phyloP scores from a whole-genome alignment of 805 yeast species.

The Candida hispaniensis region DNA sequence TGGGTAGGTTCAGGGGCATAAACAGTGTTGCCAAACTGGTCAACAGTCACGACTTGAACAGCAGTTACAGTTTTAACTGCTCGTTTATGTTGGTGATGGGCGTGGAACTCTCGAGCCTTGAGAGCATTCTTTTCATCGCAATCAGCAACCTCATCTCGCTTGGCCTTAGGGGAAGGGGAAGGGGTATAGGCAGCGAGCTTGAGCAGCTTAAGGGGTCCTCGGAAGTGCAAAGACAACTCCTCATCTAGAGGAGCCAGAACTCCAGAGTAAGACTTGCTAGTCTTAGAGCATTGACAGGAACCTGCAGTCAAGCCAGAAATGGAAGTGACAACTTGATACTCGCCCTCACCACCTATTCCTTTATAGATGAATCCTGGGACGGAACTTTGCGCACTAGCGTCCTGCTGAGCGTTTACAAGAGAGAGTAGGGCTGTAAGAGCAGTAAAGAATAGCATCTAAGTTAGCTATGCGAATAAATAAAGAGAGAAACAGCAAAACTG shows the following conservation, averaged over 20 bases:
- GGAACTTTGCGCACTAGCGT: too few species aligned
- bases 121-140: slow-evolving; percentile 19
- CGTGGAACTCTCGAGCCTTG: slow-evolving; percentile 24
- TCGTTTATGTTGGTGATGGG: slow-evolving; percentile 46
- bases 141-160: slow-evolving; percentile 38
- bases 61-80: slow-evolving; percentile 65
- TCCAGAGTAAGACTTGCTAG: slow-evolving; percentile 50
- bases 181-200: slow-evolving; percentile 83
- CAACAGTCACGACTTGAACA: slow-evolving; percentile 30
- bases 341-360: too few species aligned
- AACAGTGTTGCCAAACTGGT: slow-evolving; percentile 6
- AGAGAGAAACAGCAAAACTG: too few species aligned
- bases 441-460: too few species aligned
- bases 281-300: slow-evolving; percentile 55
- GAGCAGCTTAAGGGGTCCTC: slow-evolving; percentile 73
- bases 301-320: slow-evolving; percentile 65
- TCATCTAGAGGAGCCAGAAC: slow-evolving; percentile 70
- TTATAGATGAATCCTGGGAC: too few species aligned
- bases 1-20: slow-evolving; percentile 16
- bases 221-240: slow-evolving; percentile 78
- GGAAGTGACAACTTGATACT: too few species aligned
- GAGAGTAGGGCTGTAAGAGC: too few species aligned
- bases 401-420: too few species aligned
- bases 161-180: slow-evolving; percentile 40
- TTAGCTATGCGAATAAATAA: too few species aligned